These are phyloP conservation scores for Penicillium sp. DNA, from an alignment of 2,329 filamentous ascomycete species.

Conservation along the genomic window DNA sequence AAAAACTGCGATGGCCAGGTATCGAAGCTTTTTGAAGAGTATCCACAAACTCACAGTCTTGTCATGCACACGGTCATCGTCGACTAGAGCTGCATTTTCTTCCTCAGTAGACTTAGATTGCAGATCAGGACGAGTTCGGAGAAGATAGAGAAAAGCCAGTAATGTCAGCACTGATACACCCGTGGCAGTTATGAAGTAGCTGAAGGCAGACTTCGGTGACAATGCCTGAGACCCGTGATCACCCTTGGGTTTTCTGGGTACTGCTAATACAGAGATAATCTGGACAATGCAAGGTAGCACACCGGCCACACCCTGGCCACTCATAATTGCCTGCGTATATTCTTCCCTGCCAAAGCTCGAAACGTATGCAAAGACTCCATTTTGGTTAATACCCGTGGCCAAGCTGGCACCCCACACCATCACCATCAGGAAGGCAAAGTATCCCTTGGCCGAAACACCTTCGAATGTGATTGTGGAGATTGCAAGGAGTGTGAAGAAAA, in stretches of 20 bases:
- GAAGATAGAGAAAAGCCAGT: constrained; percentile 71
- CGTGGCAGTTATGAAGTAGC: constrained; percentile 89
- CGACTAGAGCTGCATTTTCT: constrained; percentile 11
- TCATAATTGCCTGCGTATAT: constrained; percentile 96
- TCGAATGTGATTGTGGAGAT: constrained; percentile 73
- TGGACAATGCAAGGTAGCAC: constrained; percentile 86
- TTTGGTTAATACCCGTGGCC: constrained; percentile 84
- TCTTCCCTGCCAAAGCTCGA: constrained; percentile 79
- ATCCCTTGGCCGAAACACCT: constrained; percentile 60
- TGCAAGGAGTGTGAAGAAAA: constrained; percentile 74
- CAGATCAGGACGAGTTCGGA: constrained; percentile 48
- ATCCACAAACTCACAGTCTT: constrained; percentile 60
- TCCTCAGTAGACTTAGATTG: constrained; percentile 11
- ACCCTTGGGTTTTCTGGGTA: constrained; percentile 50
- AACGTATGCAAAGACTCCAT: constrained; percentile 90
- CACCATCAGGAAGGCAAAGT: constrained; percentile 78
- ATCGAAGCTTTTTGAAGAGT: constrained; percentile 76
- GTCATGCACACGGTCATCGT: constrained; percentile 17
- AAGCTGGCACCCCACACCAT: constrained; percentile 79
- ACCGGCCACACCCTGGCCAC: constrained; percentile 86
- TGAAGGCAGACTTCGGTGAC: constrained; percentile 72
- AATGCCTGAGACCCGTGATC: constrained; percentile 42
- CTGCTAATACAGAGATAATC: constrained; percentile 75
- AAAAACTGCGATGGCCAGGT: constrained; percentile 74
- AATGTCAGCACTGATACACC: constrained; percentile 70